Evolutionary conservation across 2,329 filamentous ascomycete genomes (phyloP), one percentile per base, ranked within the genome.

Genomic region (Aspergillus calidoustus): DNA sequence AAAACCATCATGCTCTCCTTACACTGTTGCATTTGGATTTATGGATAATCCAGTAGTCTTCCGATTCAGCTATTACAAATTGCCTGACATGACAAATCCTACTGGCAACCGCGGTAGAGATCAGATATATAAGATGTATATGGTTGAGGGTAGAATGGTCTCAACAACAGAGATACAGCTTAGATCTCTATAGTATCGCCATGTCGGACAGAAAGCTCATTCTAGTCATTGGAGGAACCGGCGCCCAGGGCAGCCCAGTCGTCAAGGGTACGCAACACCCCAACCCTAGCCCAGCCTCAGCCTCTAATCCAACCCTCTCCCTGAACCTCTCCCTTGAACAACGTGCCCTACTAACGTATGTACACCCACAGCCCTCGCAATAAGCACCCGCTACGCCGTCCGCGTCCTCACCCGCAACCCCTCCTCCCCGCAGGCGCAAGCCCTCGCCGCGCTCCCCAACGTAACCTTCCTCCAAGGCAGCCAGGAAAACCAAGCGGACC

Each of bases 191-290:
- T 4, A 28, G 6, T 7, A 28, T 28, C 25, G 6, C 25, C 34
- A 41, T 41, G 34, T 13, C 34, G 34, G 6, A 41, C 15, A 13
- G 5, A 13, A 41, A 13, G 34, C 15, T 41, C 46, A 57, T 50
- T 19, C 50, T 47, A 15, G 13, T 84, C 53, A 76, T 85, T 48
- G 82, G 83, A 30, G 83, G 79, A 3, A 84, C 83, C 0, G 83
- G 83, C 3, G 83, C 83, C 44, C 83, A 85, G 69, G 82, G 83
- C 15, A 77, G 81, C 15, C 81, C 83, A 1, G 76, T 85, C 1
- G 72, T 83, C 55, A 72, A 76, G 34, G 78, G 78, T 25, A 81
- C 63, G 74, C 76, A 41, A 72, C 74, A 51, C 85, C 85, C 71
- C 28, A 38, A 38, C 30, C 3, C 19, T 15, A 23, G 19, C 22